Evolutionary conservation across 2,329 filamentous ascomycete genomes (phyloP), one percentile per base, ranked within the genome.

Genomic region (Tolypocladium guangdongense): DNA sequence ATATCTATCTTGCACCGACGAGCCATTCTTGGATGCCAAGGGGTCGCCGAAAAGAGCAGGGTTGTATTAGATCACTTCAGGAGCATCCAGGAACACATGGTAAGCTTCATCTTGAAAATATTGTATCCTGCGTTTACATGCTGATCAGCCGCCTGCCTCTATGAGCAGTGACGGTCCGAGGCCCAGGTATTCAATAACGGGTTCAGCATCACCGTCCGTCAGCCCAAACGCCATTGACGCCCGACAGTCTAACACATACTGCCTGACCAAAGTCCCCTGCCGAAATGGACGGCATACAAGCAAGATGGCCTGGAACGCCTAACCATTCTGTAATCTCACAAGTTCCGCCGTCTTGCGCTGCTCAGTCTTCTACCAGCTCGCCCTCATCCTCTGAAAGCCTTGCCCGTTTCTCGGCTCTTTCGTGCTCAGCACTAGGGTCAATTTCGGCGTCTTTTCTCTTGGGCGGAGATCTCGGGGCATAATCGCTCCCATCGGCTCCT

Each of bases 341-440:
- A 18, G 12, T 14, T 20, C 35, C 27, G 11, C 27, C 14, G 36
- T 49, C 24, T 27, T 50, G 35, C 22, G 16, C 16, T 33, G 22
- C 18, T 50, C 54, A 68, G 37, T 68, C 65, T 55, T 73, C 70
- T 35, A 71, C 60, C 38, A 77, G 68, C 58, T 78, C 75, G 35
- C 75, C 75, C 55, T 78, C 75, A 49, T 78, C 75, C 52, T 75
- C 72, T 0, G 73, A 76, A 32, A 74, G 62, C 50, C 70, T 69
- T 49, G 68, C 68, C n/a, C 73, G 67, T 56, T 78, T 78, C 56
- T 70, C 68, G 1, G 70, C 69, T 27, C 69, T 65, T 27, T 64
- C 68, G 36, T 70, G 70, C 3, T 66, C 63, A 0, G 55, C 56
- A 14, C 61, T 54, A 2, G 64, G 60, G 32, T 69, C 65, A 5